Percentiles rank a stretch among this genome's conserved stretches.
Evolutionary conservation across 176 grass and related monocot species (phyloP).

Genomic region (Urochloa ruziziensis): DNA sequence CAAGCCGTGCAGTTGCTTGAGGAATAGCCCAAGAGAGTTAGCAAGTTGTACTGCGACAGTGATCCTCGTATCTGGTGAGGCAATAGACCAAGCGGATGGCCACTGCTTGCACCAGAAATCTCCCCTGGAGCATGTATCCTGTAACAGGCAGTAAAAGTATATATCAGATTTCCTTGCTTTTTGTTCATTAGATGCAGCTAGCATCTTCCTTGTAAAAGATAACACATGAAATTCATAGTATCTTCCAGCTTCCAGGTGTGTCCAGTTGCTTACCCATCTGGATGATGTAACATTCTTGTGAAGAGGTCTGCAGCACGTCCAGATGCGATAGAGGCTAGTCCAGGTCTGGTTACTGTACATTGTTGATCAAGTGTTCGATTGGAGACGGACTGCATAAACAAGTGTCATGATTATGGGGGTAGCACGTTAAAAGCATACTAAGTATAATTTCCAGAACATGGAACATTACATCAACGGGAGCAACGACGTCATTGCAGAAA

Average conservation of each 20-base stretch:
- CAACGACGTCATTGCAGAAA: conserved; percentile 92
- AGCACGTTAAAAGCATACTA: neutral
- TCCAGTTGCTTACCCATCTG: conserved; percentile 59
- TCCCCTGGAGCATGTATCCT: conserved; percentile 89
- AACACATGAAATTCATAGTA: neutral
- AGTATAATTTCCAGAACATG: conserved; percentile 5
- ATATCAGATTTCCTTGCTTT: neutral
- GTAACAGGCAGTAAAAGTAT: conserved; percentile 29
- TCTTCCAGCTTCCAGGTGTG: conserved; percentile 6
- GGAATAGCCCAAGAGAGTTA: conserved; percentile 84
- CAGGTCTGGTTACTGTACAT: conserved; percentile 95
- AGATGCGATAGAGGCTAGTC: conserved; percentile 85
- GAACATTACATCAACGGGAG: conserved; percentile 89
- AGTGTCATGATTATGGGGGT: conserved; percentile 13
- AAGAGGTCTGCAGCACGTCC: conserved; percentile 74
- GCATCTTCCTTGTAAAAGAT: neutral
- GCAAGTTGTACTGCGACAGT: conserved; percentile 61
- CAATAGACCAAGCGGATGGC: conserved; percentile 54
- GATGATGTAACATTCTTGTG: conserved; percentile 81
- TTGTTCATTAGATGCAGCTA: neutral
- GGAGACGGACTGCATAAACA: conserved; percentile 66
- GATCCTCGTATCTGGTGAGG: conserved; percentile 93
- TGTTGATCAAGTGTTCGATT: conserved; percentile 95
- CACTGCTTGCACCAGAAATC: conserved; percentile 50
- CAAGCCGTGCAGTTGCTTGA: conserved; percentile 88